Evolutionary conservation across 306 rosid genomes (phyloP).

Genomic region (Casuarina equisetifolia): DNA sequence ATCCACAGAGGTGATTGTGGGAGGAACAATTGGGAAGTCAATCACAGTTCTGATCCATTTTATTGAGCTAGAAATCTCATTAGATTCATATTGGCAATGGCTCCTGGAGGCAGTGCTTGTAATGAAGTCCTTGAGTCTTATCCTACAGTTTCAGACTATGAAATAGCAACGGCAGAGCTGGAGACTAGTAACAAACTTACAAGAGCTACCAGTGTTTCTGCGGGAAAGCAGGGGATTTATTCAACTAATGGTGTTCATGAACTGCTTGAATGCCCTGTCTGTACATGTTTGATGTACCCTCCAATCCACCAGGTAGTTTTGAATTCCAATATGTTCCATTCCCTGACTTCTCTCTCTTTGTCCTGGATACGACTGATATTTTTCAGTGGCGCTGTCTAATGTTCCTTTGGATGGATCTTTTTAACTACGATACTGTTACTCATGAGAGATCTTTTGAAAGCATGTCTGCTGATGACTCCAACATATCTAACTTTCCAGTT

Average conservation of each 20-base stretch:
- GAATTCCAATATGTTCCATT: neutral
- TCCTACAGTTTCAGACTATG: conserved; percentile 52
- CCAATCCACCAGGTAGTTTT: conserved; percentile 82
- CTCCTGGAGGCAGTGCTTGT: conserved; percentile 70
- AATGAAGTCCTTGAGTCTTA: conserved; percentile 66
- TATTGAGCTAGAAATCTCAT: conserved; percentile 25
- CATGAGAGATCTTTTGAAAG: neutral
- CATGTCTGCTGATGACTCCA: neutral
- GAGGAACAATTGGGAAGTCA: conserved; percentile 28
- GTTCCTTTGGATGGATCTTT: neutral
- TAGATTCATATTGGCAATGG: conserved; percentile 50
- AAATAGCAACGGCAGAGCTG: conserved; percentile 50
- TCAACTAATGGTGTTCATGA: conserved; percentile 81
- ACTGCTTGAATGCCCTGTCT: conserved; percentile 85
- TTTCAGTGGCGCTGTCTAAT: neutral
- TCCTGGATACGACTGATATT: neutral
- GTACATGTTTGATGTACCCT: conserved; percentile 87
- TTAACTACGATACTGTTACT: neutral
- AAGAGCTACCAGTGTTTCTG: conserved; percentile 43
- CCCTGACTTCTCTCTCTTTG: neutral
- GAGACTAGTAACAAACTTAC: conserved; percentile 47
- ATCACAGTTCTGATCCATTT: conserved; percentile 20
- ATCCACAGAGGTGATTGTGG: conserved; percentile 18
- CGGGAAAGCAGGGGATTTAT: conserved; percentile 55
- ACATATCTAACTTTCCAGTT: neutral